A percentile compares a stretch with the other conserved stretches of the same genome.
Conservation (phyloP, 139 green algal genomes). For the Chlamydomonas schloesseri region DNA sequence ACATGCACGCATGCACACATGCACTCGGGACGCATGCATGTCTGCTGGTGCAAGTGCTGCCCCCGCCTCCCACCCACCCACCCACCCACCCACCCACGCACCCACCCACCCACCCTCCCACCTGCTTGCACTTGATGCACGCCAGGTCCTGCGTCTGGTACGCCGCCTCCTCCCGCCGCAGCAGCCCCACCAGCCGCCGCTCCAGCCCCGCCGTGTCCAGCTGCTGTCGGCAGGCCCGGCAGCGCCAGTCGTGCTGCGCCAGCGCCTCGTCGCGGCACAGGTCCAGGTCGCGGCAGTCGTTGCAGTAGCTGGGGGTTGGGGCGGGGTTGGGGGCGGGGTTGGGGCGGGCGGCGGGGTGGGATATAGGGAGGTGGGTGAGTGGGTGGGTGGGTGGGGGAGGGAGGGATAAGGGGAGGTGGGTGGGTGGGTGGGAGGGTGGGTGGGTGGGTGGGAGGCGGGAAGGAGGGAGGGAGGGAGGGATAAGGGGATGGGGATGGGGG, state of each 20-base stretch:
- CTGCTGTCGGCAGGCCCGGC: slow-evolving; percentile 62
- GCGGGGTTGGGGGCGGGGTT: not conserved
- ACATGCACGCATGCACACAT: too few relatives aligned
- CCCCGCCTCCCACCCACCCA: too few relatives aligned
- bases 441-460: too few relatives aligned
- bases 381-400: too few relatives aligned
- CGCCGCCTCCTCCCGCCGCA: slow-evolving; percentile 63
- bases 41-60: too few relatives aligned
- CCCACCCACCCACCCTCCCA: slow-evolving; percentile 27
- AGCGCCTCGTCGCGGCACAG: slow-evolving; percentile 82
- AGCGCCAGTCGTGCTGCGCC: slow-evolving; percentile 59
- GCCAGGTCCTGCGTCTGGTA: slow-evolving; percentile 92
- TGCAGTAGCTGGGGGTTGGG: slow-evolving; percentile 75
- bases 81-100: too few relatives aligned
- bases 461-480: too few relatives aligned
- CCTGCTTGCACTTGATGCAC: slow-evolving; percentile 82
- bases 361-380: not conserved
- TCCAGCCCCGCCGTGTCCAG: slow-evolving; percentile 82
- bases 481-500: too few relatives aligned
- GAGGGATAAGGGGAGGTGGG: too few relatives aligned
- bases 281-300: slow-evolving; percentile 93
- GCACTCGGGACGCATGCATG: too few relatives aligned
- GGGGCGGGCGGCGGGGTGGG: not conserved
- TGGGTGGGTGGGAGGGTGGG: too few relatives aligned
- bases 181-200: slow-evolving; percentile 65